A percentile compares a stretch with the other conserved stretches of the same genome.
These are phyloP conservation scores for Trypanosoma caninum DNA, from an alignment of 208 protist species.

Conservation along the genomic window DNA sequence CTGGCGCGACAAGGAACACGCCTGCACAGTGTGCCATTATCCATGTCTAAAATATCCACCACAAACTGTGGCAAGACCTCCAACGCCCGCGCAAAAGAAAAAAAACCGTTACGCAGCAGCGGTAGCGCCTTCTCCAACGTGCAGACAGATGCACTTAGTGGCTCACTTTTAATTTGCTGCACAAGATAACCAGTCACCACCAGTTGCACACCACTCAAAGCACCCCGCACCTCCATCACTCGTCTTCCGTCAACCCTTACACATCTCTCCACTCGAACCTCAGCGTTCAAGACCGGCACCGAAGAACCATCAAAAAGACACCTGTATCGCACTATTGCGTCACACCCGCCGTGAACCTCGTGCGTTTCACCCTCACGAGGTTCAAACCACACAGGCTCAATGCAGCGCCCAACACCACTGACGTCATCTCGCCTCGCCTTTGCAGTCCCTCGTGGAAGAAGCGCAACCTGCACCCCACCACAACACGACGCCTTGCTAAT, in stretches of 20 bases:
- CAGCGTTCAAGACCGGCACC: conserved; percentile 24
- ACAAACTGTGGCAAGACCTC: conserved; percentile 12
- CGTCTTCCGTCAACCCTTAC: conserved; percentile 25
- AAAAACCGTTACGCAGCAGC: conserved; percentile 20
- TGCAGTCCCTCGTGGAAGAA: conserved; percentile 14
- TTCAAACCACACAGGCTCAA: conserved; percentile 22
- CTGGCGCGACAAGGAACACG: conserved; percentile 52
- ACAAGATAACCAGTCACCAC: conserved; percentile 11
- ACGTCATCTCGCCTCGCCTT: conserved; percentile 10
- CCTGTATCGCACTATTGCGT: conserved; percentile 11
- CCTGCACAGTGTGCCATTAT: conserved; percentile 24
- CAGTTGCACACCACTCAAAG: conserved; percentile 20
- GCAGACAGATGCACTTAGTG: neutral
- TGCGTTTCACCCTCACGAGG: conserved; percentile 27
- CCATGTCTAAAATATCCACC: conserved; percentile 7
- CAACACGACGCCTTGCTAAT: conserved; percentile 10
- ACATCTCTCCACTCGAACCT: conserved; percentile 33
- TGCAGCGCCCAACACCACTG: conserved; percentile 2
- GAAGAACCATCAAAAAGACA: conserved; percentile 4
- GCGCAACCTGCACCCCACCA: conserved; percentile 14
- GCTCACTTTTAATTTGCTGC: conserved; percentile 8
- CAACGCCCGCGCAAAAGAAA: neutral
- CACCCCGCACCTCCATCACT: conserved; percentile 17
- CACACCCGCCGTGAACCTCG: conserved; percentile 17
- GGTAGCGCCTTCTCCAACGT: conserved; percentile 14